A percentile compares a stretch with the other conserved stretches of the same genome.
These are phyloP conservation scores for Pythium graminicola DNA, from an alignment of 352 stramenopile species.

Conservation along the genomic window DNA sequence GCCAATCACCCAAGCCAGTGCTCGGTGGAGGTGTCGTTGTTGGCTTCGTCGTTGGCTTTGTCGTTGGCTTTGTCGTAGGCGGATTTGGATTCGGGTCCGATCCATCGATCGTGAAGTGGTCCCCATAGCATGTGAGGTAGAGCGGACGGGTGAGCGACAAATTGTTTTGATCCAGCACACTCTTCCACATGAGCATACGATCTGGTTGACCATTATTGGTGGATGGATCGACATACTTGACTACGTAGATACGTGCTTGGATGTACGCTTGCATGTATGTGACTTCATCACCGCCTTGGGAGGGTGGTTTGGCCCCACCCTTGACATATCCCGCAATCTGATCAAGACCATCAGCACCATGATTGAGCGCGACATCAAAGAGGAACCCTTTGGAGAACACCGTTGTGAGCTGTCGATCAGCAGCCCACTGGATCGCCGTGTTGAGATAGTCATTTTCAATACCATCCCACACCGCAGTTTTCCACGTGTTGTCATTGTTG, in stretches of 20 bases:
- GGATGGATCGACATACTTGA: neutral
- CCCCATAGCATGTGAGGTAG: neutral
- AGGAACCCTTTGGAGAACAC: constrained; percentile 7
- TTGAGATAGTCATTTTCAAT: neutral
- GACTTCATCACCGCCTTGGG: neutral
- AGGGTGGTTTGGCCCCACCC: neutral
- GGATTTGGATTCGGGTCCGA: too few species aligned
- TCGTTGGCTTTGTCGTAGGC: too few species aligned
- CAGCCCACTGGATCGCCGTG: neutral
- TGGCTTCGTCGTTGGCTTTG: too few species aligned
- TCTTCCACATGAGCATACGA: constrained; percentile 1
- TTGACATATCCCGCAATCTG: neutral
- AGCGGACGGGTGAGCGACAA: neutral
- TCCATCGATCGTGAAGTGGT: neutral
- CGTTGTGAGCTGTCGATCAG: neutral
- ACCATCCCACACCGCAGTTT: constrained; percentile 3
- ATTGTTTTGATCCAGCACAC: neutral
- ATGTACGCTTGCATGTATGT: neutral
- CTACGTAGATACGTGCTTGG: neutral
- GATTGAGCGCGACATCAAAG: constrained; percentile 7
- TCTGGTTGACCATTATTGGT: neutral
- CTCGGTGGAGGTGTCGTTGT: neutral
- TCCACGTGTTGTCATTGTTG: neutral
- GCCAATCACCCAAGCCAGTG: constrained; percentile 1
- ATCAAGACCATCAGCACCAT: neutral